A percentile compares a stretch with the other conserved stretches of the same genome.
Evolutionary conservation across 352 stramenopile genomes (phyloP).

Genomic region (Blastocystis sp.): DNA sequence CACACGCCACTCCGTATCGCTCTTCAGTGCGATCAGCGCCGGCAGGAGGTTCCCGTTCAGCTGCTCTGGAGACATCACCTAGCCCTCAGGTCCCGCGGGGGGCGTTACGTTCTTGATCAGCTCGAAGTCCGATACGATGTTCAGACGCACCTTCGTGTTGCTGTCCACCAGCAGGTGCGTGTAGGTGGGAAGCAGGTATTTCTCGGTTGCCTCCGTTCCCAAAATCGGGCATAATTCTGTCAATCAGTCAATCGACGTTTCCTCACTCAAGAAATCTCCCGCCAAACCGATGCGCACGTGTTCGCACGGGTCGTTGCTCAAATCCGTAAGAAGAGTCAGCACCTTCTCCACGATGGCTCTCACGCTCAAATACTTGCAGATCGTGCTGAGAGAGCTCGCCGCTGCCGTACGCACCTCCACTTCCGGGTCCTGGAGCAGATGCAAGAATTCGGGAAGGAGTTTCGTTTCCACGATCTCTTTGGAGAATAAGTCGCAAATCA

Average conservation of each 20-base stretch:
- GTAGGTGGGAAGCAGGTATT: slow-evolving; percentile 33
- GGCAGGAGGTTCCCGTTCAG: slow-evolving; percentile 23
- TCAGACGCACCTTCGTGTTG: slow-evolving; percentile 46
- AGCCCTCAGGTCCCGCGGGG: no score
- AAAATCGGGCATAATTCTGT: slow-evolving; percentile 39
- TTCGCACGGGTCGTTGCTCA: slow-evolving; percentile 46
- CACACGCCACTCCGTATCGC: slow-evolving; percentile 27
- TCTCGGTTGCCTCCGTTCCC: slow-evolving; percentile 22
- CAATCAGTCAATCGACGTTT: not conserved
- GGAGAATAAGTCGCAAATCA: slow-evolving; percentile 38
- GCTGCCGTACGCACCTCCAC: slow-evolving; percentile 45
- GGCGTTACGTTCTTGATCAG: slow-evolving; percentile 15
- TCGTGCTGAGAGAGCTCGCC: slow-evolving; percentile 12
- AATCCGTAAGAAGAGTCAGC: not conserved
- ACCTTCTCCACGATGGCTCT: not conserved
- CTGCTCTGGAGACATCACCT: slow-evolving; percentile 3
- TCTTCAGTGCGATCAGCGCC: slow-evolving; percentile 28
- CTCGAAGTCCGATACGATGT: slow-evolving; percentile 44
- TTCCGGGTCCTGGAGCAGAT: slow-evolving; percentile 41
- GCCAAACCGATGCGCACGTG: slow-evolving; percentile 44
- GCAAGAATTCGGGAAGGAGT: slow-evolving; percentile 23
- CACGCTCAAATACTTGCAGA: slow-evolving; percentile 4
- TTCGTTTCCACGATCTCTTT: slow-evolving; percentile 9
- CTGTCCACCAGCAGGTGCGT: slow-evolving; percentile 22
- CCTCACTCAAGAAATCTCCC: slow-evolving; percentile 45